Percentiles rank a stretch among this genome's conserved stretches.
phyloP scores from a whole-genome alignment of 768 basidiomycete genomes.

The Mycena amicta region DNA sequence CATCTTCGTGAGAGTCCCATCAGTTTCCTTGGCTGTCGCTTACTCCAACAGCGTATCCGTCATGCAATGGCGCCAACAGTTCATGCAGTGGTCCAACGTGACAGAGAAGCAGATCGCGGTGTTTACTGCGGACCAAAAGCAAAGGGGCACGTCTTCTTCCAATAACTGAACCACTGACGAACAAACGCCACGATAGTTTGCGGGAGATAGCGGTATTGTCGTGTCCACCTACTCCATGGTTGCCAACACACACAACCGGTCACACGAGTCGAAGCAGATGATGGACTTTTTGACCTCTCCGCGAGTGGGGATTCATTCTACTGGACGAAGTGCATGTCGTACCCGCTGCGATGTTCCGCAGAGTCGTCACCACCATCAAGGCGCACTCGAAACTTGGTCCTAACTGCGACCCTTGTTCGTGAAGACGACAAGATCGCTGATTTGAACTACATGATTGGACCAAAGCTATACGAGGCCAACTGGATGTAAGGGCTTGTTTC shows the following conservation, averaged over 20 bases:
- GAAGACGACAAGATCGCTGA: slow-evolving; percentile 99
- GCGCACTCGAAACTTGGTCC: slow-evolving; percentile 97
- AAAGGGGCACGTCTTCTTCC: slow-evolving; percentile 64
- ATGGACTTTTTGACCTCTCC: slow-evolving; percentile 98
- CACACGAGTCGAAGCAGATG: slow-evolving; percentile 99
- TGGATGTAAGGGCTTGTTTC: slow-evolving; percentile 72
- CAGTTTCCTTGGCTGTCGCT: slow-evolving; percentile 1
- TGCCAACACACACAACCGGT: slow-evolving; percentile 95
- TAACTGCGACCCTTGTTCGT: slow-evolving; percentile 96
- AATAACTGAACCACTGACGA: slow-evolving; percentile 6
- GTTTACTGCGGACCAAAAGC: slow-evolving; percentile 97
- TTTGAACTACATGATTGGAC: slow-evolving; percentile 98
- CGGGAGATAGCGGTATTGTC: slow-evolving; percentile 95
- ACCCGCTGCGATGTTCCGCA: slow-evolving; percentile 97
- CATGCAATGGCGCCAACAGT: slow-evolving; percentile 99
- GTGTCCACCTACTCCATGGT: slow-evolving; percentile 99
- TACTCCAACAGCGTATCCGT: slow-evolving; percentile 71
- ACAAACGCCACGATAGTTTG: slow-evolving; percentile 62
- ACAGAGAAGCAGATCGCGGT: slow-evolving; percentile 95
- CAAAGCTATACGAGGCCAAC: slow-evolving; percentile 98
- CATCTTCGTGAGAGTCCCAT: slow-evolving; percentile 78
- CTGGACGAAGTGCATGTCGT: slow-evolving; percentile 99
- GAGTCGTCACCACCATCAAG: slow-evolving; percentile 97
- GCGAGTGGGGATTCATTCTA: slow-evolving; percentile 98
- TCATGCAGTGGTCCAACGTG: slow-evolving; percentile 98